Evolutionary conservation across 164 flowering plant species (phyloP), one percentile per base, ranked within the genome.

Genomic region (Santalum album): DNA sequence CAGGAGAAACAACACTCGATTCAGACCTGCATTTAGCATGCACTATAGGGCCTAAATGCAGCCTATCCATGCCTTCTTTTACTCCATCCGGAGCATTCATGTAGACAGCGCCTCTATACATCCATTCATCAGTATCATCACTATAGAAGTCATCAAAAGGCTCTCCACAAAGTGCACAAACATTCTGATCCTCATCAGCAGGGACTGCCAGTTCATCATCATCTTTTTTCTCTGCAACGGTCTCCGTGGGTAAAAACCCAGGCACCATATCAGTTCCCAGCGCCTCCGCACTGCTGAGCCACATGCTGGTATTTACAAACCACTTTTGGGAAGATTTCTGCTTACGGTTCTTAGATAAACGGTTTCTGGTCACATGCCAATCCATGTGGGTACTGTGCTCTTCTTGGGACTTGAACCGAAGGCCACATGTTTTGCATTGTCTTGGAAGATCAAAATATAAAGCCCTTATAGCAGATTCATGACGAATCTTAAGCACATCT

Each of bases 301-400:
- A 94, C 80, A 85, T 76, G 43, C 63, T 75, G 47, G 74, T 65
- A 72, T 76, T 84, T 5, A 86, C 90, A 77, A 87, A 90, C 99
- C 99, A 94, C 54, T 83, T 87, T 1, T 95, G 86, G 54, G 99
- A 94, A 63, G 95, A 81, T 36, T 82, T 90, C 56, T 84, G 90
- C 71, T 87, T 90, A 19, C 86, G 86, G 59, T 70, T 84, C 63
- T 75, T 89, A 12, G 89, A 78, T 58, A 75, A 68, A 18, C 99
- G 82, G 55, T 92, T 92, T 66, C 73, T 90, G n/a, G 88, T 87
- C 47, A 89, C 97, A 74, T 94, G 99, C 99, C 99, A 94, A 70
- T 94, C 97, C 97, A 94, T 94, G 59, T 94, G 99, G 62, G 62
- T 77, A 40, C 96, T 79, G 65, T 89, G 99, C 69, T 84, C 90